phyloP scores from a whole-genome alignment of 495 filamentous ascomycete genomes.

The Xylaria bambusicola region DNA sequence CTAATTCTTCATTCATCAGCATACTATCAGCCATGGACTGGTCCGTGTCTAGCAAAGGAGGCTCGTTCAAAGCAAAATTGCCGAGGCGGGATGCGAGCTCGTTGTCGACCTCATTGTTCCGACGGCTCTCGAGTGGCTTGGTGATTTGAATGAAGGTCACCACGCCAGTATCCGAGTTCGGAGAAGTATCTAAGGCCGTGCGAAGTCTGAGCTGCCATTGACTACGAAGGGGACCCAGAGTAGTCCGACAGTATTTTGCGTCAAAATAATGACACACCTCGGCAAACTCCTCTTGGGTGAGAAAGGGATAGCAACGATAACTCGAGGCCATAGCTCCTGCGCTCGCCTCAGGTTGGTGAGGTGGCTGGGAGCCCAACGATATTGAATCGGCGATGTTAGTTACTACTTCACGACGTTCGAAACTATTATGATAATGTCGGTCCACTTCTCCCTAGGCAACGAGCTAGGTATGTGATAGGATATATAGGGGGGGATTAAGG shows the following conservation, averaged over 20 bases:
- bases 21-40: slow-evolving; percentile 28
- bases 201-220: slow-evolving; percentile 44
- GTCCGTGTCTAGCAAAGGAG: not conserved
- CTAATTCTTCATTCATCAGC: slow-evolving; percentile 49
- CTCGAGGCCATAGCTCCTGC: slow-evolving; percentile 14
- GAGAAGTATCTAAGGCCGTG: slow-evolving; percentile 36
- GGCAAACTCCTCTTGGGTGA: slow-evolving; percentile 61
- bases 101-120: slow-evolving; percentile 40
- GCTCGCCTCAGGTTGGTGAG: not conserved
- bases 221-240: slow-evolving; percentile 47
- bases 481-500: too few relatives aligned
- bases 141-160: slow-evolving; percentile 52
- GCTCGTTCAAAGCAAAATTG: slow-evolving; percentile 33
- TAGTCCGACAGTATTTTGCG: slow-evolving; percentile 53
- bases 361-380: not conserved
- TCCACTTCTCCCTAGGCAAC: too few relatives aligned
- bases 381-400: too few relatives aligned
- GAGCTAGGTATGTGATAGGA: too few relatives aligned
- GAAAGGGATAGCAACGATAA: slow-evolving; percentile 54
- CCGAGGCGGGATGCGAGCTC: slow-evolving; percentile 45
- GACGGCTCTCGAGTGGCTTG: slow-evolving; percentile 46
- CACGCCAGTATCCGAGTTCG: slow-evolving; percentile 32
- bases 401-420: too few relatives aligned
- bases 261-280: slow-evolving; percentile 61
- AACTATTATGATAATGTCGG: too few relatives aligned